phyloP scores from a whole-genome alignment of 2,329 filamentous ascomycete genomes.

The Cladophialophora psammophila region DNA sequence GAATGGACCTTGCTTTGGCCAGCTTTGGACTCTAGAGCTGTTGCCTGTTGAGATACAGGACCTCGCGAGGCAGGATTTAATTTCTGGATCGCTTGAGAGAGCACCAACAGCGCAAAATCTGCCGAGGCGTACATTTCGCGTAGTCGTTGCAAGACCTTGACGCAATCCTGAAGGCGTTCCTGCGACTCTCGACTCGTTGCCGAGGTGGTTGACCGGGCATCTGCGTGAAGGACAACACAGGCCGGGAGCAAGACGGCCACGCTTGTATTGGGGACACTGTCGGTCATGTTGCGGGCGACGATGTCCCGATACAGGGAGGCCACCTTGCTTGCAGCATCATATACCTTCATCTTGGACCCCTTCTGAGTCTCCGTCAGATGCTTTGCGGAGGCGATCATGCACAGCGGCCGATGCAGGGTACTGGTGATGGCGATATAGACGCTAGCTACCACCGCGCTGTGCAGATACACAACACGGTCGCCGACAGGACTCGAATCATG shows the following conservation, averaged over 20 bases:
- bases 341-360: neutral
- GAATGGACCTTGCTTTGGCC: neutral
- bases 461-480: slow-evolving; percentile 59
- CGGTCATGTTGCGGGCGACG: slow-evolving; percentile 5
- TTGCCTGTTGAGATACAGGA: neutral
- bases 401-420: slow-evolving; percentile 83
- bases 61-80: neutral
- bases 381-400: neutral
- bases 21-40: neutral
- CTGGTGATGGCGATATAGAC: slow-evolving; percentile 93
- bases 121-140: neutral
- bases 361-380: neutral
- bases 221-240: slow-evolving; percentile 3
- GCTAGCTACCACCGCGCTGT: slow-evolving; percentile 86
- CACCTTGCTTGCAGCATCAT: slow-evolving; percentile 1
- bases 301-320: neutral
- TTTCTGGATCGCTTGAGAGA: neutral
- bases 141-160: neutral
- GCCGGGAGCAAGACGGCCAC: slow-evolving; percentile 3
- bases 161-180: neutral
- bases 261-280: slow-evolving; percentile 13
- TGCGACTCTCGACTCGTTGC: neutral
- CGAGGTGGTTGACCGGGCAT: neutral
- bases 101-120: neutral
- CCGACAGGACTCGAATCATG: neutral